A percentile compares a stretch with the other conserved stretches of the same genome.
These are phyloP conservation scores for Pezicula carpinea DNA, from an alignment of 2,329 filamentous ascomycete species.

Conservation along the genomic window DNA sequence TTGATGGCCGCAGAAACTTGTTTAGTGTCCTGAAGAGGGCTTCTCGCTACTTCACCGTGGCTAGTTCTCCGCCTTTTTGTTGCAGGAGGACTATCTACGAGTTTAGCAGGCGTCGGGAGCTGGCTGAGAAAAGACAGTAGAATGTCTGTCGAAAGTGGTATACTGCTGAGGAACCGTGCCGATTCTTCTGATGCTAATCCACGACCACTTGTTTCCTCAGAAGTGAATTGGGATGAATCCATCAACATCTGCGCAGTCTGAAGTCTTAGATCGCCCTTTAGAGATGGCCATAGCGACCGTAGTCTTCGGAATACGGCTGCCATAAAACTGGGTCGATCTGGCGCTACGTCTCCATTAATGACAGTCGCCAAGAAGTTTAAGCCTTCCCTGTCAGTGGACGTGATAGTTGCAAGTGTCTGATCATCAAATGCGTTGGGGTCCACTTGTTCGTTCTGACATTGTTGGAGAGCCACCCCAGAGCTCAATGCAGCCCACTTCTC, in stretches of 20 bases:
- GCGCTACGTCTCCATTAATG: slow-evolving; percentile 37
- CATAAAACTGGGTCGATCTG: slow-evolving; percentile 48
- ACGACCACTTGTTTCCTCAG: slow-evolving; percentile 26
- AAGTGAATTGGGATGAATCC: slow-evolving; percentile 46
- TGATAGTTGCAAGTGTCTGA: slow-evolving; percentile 46
- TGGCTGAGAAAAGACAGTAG: slow-evolving; percentile 69
- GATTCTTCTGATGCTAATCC: slow-evolving; percentile 52
- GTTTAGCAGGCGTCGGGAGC: slow-evolving; percentile 67
- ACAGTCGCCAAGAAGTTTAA: slow-evolving; percentile 47
- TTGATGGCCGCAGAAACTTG: slow-evolving; percentile 65
- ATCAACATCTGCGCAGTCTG: slow-evolving; percentile 59
- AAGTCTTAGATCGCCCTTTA: slow-evolving; percentile 60
- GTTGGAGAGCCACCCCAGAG: slow-evolving; percentile 43
- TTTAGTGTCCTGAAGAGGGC: slow-evolving; percentile 56
- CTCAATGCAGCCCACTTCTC: slow-evolving; percentile 60
- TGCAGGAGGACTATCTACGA: slow-evolving; percentile 66
- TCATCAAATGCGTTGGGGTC: slow-evolving; percentile 43
- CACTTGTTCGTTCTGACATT: slow-evolving; percentile 45
- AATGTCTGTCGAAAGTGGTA: slow-evolving; percentile 69
- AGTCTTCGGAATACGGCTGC: slow-evolving; percentile 65
- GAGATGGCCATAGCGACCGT: slow-evolving; percentile 64
- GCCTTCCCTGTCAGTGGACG: slow-evolving; percentile 53
- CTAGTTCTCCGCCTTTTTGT: slow-evolving; percentile 79
- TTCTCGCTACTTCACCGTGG: slow-evolving; percentile 60
- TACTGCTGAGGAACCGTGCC: slow-evolving; percentile 65